Evolutionary conservation across 495 filamentous ascomycete species (phyloP), one percentile per base, ranked within the genome.

Genomic region (Aspergillus panamensis): DNA sequence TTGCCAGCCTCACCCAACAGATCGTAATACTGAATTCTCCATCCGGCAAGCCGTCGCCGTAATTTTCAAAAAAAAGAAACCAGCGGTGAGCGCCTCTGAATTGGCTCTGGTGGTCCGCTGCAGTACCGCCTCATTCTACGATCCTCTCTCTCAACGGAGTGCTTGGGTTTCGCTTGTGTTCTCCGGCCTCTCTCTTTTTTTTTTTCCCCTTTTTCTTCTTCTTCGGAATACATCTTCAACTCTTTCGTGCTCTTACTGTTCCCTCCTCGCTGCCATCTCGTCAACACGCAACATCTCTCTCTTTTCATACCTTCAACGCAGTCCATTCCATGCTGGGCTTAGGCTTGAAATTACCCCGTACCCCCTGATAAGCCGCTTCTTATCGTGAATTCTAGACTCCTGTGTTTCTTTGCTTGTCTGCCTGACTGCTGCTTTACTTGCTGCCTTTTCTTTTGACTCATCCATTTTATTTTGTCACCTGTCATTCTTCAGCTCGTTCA

Each of bases 351-450:
- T 29, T 56, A 53, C 57, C 53, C 61, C 57, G 44, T 57, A 54
- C 39, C 57, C 53, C 42, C 61, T 48, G 66, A 69, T 69, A 69
- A 66, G 61, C 62, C 17, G 42, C 29, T 45, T 55, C 64, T 67
- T 65, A 66, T 69, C 64, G 58, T 39, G 17, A 8, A 53, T 37
- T 57, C 61, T 61, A 64, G 62, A 58, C 52, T 58, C 57, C 53
- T 16, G 16, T 6, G 47, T 21, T 21, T 9, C 3, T 16, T 45
- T 57, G 32, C 50, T 53, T 39, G 16, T 48, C 13, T 29, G 50
- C 57, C 51, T 60, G 40, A 21, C 57, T 54, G 44, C n/a, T 39
- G 33, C 33, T 50, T 19, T 40, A 16, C 33, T 35, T 48, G 57
- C 44, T 47, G 29, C 50, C 59, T 48, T 32, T 21, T 35, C 25